Base-by-base conservation (phyloP, 371 early-diverging fungal species). In the Mortierella sp. region DNA sequence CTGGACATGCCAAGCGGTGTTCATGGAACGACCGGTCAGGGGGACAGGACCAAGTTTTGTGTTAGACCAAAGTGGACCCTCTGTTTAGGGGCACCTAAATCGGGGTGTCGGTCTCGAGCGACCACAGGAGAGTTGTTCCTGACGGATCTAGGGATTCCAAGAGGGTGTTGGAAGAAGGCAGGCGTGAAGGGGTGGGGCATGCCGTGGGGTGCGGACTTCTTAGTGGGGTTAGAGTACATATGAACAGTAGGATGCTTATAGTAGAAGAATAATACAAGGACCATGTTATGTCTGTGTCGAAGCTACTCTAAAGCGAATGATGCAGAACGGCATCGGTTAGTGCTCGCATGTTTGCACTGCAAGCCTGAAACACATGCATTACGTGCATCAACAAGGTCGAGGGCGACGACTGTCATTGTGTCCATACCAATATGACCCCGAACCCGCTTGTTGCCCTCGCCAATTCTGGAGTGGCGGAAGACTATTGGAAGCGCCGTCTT, bases 61-160 rank as follows among this genome's bases (percentile, higher is more conserved):
- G 79, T 87, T 56, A 81, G 70, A 39, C 88, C 89, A 27, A 81
- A 80, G 54, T 93, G 93, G 93, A 93, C 94, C 0, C 66, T 94
- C 5, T 89, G 92, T 51, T 76, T 94, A 17, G 94, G 93, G 11
- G 88, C 92, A 0, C 93, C 94, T 6, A 91, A 88, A 60, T 75
- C 82, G 3, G 91, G 90, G 2, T 88, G 90, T 32, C 60, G 78
- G 42, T 84, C 85, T 0, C 66, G 81, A 12, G 69, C 82, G 19
- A 78, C 87, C 3, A 84, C 88, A 4, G 95, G 94, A 8, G 91
- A 90, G 50, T 52, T 95, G 42, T 91, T 90, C 63, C 57, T 95
- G 66, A 89, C 90, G 0, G 95, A 95, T 70, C 78, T 93, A n/a
- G 94, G 94, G 9, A 86, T 93, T 42, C 92, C 94, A 0, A 66